Base-by-base conservation (phyloP, 2,329 filamentous ascomycete genomes). In the Chalara sp. region DNA sequence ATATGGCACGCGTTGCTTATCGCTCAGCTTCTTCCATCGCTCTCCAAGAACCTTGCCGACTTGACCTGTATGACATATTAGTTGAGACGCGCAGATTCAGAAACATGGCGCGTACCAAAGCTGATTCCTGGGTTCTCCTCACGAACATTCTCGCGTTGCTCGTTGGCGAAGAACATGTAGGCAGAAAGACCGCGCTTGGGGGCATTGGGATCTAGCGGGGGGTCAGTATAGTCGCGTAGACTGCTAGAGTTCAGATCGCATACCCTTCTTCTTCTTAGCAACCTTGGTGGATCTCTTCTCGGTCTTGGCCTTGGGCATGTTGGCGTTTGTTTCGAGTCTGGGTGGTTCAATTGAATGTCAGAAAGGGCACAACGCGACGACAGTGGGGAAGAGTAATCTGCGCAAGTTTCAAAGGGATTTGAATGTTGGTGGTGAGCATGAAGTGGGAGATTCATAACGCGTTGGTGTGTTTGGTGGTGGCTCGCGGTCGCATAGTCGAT, bases 111-210 rank as follows among this genome's bases (percentile, higher is more conserved):
- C 80, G 62, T 80, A 86, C 89, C 93, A 74, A 99, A 99, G 63
- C 87, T 86, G 76, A 97, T 96, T 65, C 91, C 92, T 39, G 92
- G 92, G 81, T 97, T 97, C 74, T 97, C 92, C 70, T 96, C 90
- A 65, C 93, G 89, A 63, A 99, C 93, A 72, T 93, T 95, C 70
- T 97, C 92, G 64, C 93, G 91, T 76, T 96, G 89, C 76, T 97
- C 93, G 69, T 97, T 97, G 83, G 93, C 93, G 72, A 97, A 99
- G 86, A 97, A 97, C 93, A 99, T 99, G 84, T 99, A 99, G 58
- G 93, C 93, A 49, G 93, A 97, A 47, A 99, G 89, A 78, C 92
- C 93, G 74, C 93, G 90, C 90, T 97, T 99, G 71, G 93, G 93
- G 55, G 91, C 92, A 75, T 96, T 96, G 68, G 80, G 64, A 77